Base-by-base conservation (phyloP, 2,329 filamentous ascomycete species). In the Arthrobotrys sinensis region DNA sequence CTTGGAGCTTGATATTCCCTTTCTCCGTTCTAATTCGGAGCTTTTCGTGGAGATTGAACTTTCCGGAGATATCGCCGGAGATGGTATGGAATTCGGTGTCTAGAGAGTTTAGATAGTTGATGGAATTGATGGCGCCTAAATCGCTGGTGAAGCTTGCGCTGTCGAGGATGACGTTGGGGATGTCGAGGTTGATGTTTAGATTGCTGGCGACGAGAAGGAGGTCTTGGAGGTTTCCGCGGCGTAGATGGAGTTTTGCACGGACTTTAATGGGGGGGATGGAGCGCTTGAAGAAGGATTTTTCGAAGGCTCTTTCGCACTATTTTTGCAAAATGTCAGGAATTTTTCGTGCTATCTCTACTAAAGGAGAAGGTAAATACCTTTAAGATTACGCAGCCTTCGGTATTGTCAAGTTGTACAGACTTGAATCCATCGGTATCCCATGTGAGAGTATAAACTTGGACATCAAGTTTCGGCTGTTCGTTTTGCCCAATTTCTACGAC, bases 391-490 rank as follows among this genome's bases (percentile, higher is more conserved):
- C 67, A 68, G 11, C 60, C 43, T 38, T 68, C 43, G 1, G 48
- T 62, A 40, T 63, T 63, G 12, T 72, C 75, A 3, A 78, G 34
- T 12, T 57, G 67, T 7, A 78, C 62, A 0, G 67, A 67, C 24
- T 72, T 68, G 24, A 64, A 69, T 28, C 75, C 75, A 3, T 72
- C 46, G 4, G 62, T 68, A 14, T 78, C 75, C 67, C 67, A 78
- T 10, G 52, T 72, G 6, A 72, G 16, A 7, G 75, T 72, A 32
- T 60, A 78, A 2, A 78, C 36, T 12, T 78, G 46, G 1, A 78
- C 45, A 4, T 78, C 75, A 1, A 78, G 11, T 8, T 19, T 71
- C 5, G 75, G 52, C 5, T 38, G 7, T n/a, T 68, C 67, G 11
- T 14, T 16, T 3, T 43, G 21, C 2, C 12, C 14, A n/a, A 57